Percentiles rank a stretch among this genome's conserved stretches.
Evolutionary conservation across 2,329 filamentous ascomycete genomes (phyloP).

Genomic region (Monosporascus sp.): DNA sequence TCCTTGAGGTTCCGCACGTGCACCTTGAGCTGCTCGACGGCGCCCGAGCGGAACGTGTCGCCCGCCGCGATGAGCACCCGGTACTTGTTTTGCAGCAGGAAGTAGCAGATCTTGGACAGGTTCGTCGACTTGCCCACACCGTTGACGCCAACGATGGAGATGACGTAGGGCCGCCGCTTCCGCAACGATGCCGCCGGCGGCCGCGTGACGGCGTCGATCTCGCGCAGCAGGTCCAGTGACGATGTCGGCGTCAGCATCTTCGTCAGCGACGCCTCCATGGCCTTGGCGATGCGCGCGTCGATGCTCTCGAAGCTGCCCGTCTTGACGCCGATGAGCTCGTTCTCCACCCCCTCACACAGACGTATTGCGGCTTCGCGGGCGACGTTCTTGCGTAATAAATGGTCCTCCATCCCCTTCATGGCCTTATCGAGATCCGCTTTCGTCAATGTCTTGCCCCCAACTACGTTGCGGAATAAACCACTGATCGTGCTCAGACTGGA

Average conservation of each 20-base stretch:
- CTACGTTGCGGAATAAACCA: conserved; percentile 87
- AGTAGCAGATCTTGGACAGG: conserved; percentile 96
- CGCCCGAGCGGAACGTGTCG: conserved; percentile 94
- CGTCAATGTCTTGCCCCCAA: conserved; percentile 88
- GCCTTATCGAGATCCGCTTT: conserved; percentile 86
- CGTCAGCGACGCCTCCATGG: conserved; percentile 86
- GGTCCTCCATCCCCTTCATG: conserved; percentile 93
- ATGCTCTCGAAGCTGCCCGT: conserved; percentile 89
- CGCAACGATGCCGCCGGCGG: conserved; percentile 59
- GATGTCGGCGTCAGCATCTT: conserved; percentile 96
- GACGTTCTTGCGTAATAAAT: conserved; percentile 91
- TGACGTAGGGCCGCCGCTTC: conserved; percentile 79
- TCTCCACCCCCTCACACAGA: conserved; percentile 85
- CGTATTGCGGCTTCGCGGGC: conserved; percentile 89
- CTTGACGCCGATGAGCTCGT: conserved; percentile 83
- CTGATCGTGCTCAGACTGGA: conserved; percentile 77
- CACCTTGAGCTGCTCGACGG: conserved; percentile 93
- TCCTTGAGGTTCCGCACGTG: conserved; percentile 93
- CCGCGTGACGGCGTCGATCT: conserved; percentile 75
- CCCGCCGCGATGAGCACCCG: conserved; percentile 89
- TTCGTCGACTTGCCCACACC: conserved; percentile 98
- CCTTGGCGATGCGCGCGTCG: conserved; percentile 73
- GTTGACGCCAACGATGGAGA: conserved; percentile 97
- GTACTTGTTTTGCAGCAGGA: conserved; percentile 95
- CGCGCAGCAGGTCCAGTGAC: conserved; percentile 87